These are phyloP conservation scores for Geosmithia flava DNA, from an alignment of 2,329 filamentous ascomycete genomes.

Conservation along the genomic window DNA sequence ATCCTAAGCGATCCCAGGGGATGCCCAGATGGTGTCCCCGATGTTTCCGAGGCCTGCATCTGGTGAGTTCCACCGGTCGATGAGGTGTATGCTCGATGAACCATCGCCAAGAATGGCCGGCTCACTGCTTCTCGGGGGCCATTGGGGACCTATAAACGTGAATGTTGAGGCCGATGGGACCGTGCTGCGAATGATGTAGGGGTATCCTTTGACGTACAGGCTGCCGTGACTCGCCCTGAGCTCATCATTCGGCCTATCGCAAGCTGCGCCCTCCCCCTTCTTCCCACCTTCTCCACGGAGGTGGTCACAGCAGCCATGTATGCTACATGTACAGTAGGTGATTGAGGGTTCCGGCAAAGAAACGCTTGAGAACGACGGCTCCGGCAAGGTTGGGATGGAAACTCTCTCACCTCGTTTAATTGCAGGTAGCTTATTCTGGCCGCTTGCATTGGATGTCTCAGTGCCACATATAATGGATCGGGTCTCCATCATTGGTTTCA, in stretches of 20 bases:
- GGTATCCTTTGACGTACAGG: constrained; percentile 24
- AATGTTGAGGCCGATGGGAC: constrained; percentile 28
- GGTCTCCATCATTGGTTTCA: too few relatives aligned
- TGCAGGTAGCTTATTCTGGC: too few relatives aligned
- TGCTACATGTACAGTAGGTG: constrained; percentile 31
- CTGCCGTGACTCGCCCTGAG: constrained; percentile 27
- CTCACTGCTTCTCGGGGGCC: constrained; percentile 12
- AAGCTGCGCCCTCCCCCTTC: constrained; percentile 7
- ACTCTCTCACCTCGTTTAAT: too few relatives aligned
- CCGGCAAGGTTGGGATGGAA: constrained; percentile 12
- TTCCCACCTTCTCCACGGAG: constrained; percentile 19
- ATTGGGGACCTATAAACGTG: too few relatives aligned
- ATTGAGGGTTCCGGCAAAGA: constrained; percentile 33
- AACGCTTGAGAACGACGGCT: constrained; percentile 26
- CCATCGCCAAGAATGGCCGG: too few relatives aligned
- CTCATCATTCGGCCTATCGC: constrained; percentile 17
- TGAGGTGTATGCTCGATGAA: not conserved
- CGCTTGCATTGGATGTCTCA: too few relatives aligned
- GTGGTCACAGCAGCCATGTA: constrained; percentile 27
- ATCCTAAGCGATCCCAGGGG: constrained; percentile 23
- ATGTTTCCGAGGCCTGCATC: constrained; percentile 27
- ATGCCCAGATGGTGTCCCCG: constrained; percentile 25
- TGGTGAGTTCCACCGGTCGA: constrained; percentile 15
- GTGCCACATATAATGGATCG: too few relatives aligned
- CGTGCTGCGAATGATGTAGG: constrained; percentile 25